Evolutionary conservation across 768 basidiomycete genomes (phyloP), one percentile per base, ranked within the genome.

Genomic region (Boletus rex-veris): DNA sequence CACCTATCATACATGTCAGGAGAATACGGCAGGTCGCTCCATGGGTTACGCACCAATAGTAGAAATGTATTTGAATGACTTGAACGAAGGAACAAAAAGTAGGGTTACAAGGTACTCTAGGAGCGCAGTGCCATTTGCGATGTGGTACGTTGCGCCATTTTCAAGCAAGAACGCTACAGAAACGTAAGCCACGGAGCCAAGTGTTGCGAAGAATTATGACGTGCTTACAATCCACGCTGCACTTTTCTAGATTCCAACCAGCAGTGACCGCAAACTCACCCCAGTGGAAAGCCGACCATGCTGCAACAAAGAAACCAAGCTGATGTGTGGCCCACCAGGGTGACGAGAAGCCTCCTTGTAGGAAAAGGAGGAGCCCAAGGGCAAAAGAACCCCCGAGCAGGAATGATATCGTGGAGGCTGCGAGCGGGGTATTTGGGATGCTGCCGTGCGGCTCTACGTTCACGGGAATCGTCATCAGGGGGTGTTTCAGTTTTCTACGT

Each of bases 261-360:
- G 95, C 95, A 7, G 97, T 97, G 5, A 95, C 92, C 36, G 88
- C 89, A 64, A 94, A 98, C 69, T 99, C 97, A 12, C 81, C 84
- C 84, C 92, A 88, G 64, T 99, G 97, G 70, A 99, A 99, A 35
- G 78, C 74, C 0, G 90, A 79, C 90, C 92, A 92, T 5, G 86
- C 78, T 33, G 88, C 84, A 38, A 90, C 57, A 69, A 94, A 98
- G 69, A 90, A 84, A 1, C 89, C 92, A 3, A 97, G 76, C 63
- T 88, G 88, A 52, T 83, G 81, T 26, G 85, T 88, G 0, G 82
- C 71, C 82, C 88, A 89, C 79, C 81, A 84, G 30, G 67, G 70
- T 9, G 58, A 56, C 28, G 61, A 35, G 43, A 80, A 71, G 5
- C 80, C 79, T 40, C 81, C 80, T n/a, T 67, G 57, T 8, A 76